A percentile compares a stretch with the other conserved stretches of the same genome.
Evolutionary conservation across 768 basidiomycete species (phyloP).

Genomic region (Suillus tomentosus): DNA sequence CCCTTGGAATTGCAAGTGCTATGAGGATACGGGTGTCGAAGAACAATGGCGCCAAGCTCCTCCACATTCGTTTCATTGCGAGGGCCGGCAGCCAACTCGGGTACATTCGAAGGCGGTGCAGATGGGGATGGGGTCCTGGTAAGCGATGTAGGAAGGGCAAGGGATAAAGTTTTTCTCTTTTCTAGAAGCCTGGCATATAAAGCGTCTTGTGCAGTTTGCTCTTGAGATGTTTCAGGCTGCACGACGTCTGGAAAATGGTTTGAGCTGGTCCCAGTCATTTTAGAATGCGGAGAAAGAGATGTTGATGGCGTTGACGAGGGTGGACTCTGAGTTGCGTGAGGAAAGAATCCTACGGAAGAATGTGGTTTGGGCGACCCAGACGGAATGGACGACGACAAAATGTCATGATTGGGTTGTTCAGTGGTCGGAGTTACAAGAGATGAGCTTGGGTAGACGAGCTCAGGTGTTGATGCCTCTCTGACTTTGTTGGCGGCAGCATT

Average conservation of each 20-base stretch:
- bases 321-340: not conserved
- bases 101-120: constrained; percentile 6
- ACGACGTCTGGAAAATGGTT: not conserved
- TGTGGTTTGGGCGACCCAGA: not conserved
- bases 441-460: not conserved
- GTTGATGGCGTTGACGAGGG: not conserved
- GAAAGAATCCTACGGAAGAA: not conserved
- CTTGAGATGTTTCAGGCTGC: constrained; percentile 3
- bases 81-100: not conserved
- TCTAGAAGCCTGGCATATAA: constrained; percentile 20
- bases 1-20: constrained; percentile 6
- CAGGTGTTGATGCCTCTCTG: constrained; percentile 1
- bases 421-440: not conserved
- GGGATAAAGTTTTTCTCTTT: constrained; percentile 17
- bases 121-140: constrained; percentile 17
- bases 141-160: constrained; percentile 12
- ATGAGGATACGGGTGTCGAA: constrained; percentile 17
- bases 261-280: not conserved
- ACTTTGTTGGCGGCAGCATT: not conserved
- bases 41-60: not conserved
- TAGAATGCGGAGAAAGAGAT: not conserved
- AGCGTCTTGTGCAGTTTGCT: constrained; percentile 6
- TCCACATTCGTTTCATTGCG: constrained; percentile 1
- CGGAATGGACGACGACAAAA: not conserved
- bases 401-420: not conserved